Conservation (phyloP, 1,284 basidiomycete genomes). For the Cryptococcus sp. region DNA sequence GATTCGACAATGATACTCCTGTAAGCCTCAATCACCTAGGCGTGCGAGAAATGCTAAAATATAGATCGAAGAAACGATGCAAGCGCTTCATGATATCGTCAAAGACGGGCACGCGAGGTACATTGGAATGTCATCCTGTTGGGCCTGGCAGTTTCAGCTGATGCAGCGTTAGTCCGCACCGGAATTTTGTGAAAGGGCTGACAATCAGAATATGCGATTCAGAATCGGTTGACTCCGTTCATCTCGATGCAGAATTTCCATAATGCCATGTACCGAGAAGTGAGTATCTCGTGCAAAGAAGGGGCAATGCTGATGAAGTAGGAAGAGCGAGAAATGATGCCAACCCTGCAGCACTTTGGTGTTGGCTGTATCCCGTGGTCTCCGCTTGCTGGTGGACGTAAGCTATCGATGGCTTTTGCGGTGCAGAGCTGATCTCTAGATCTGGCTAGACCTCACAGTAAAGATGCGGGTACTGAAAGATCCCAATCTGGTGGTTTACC, state of each 20-base stretch:
- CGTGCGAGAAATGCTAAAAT: not conserved
- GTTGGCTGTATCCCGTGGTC: constrained; percentile 31
- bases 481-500: constrained; percentile 5
- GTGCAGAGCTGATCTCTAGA: constrained; percentile 4
- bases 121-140: constrained; percentile 57
- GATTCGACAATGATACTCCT: constrained; percentile 60
- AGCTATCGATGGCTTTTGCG: constrained; percentile 1
- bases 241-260: constrained; percentile 63
- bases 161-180: constrained; percentile 31
- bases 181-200: not conserved
- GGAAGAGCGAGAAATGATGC: constrained; percentile 65
- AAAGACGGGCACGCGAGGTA: constrained; percentile 60
- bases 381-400: constrained; percentile 21
- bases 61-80: constrained; percentile 58
- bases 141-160: constrained; percentile 44
- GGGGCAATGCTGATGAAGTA: constrained; percentile 52
- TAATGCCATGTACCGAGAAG: constrained; percentile 54
- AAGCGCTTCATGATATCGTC: constrained; percentile 63
- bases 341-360: constrained; percentile 41
- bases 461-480: constrained; percentile 14
- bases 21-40: not conserved
- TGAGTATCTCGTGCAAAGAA: constrained; percentile 17
- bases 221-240: constrained; percentile 59
- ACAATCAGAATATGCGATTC: constrained; percentile 36
- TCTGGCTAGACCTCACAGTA: constrained; percentile 21